Base-by-base conservation (phyloP, 495 filamentous ascomycete genomes). In the Collariella sp. region DNA sequence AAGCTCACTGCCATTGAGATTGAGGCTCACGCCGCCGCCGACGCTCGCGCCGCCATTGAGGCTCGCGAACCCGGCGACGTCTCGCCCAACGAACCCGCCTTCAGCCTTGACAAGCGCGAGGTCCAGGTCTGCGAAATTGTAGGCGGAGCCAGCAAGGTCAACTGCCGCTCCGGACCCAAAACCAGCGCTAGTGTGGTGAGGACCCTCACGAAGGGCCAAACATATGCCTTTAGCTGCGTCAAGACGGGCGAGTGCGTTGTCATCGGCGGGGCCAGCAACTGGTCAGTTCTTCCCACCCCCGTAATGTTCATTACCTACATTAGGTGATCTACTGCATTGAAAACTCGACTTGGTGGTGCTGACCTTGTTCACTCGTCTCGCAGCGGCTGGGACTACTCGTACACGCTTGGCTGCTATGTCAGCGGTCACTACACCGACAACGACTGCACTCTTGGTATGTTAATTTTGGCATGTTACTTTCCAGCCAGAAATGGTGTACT, bases 161-260 rank as follows among this genome's bases (percentile, higher is more conserved):
- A 74, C 60, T 77, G 69, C 65, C 49, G 71, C 34, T 69, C 74
- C 55, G 63, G 61, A 39, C 63, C 70, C 12, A 57, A 56, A 11
- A 56, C 62, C 35, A 70, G 73, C 61, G 54, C 43, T 26, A 48
- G 24, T 6, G 47, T 67, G 61, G 72, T 74, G 31, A 57, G 75
- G 33, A 78, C 77, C 48, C 39, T 70, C 13, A 67, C 73, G 57
- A 75, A 70, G 11, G 67, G 77, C 41, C 3, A 6, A 3, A 35
- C 10, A 0, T n/a, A 11, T 16, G 29, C 3, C 18, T 79, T 56
- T 70, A 75, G 55, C 67, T 77, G 67, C 70, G 76, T 10, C 70
- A 75, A 76, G 55, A 70, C 72, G 9, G 46, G 65, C 26, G 66
- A 75, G 19, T 78, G 79, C 66, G 60, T 66, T 44, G 59, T 62